Base-by-base conservation (phyloP, 2,329 filamentous ascomycete genomes). In the Lecanicillium sp. region DNA sequence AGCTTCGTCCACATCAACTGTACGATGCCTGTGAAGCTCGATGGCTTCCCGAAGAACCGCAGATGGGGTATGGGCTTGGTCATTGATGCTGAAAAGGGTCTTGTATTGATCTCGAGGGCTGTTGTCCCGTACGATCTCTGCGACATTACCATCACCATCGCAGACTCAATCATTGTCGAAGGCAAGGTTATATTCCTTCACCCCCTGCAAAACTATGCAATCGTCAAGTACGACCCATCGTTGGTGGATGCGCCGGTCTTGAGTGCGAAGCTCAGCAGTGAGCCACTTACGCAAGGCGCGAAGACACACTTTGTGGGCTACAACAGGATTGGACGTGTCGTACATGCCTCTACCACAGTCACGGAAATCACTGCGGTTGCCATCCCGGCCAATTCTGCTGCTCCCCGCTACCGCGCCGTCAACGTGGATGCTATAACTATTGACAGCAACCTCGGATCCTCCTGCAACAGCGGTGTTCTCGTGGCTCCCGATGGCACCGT, bases 261-360 rank as follows among this genome's bases (percentile, higher is more conserved):
- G 66, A 90, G 85, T 47, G 92, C 94, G 4, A 85, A 79, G 51
- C 73, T 98, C 36, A 87, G 87, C 53, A 79, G 72, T 5, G 79
- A 86, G 40, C 79, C 81, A 51, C 87, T 97, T 57, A 89, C 87
- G 37, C 92, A 97, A 65, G 92, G 92, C 27, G 87, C 89, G 35
- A 84, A 90, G 41, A 96, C 89, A 0, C 89, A 95, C 49, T 98
- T 98, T 62, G 84, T 98, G 46, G 94, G 92, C n/a, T 94, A 95
- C 68, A 98, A 98, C 57, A 82, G 94, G 49, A 97, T 96, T 48
- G 83, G 90, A 44, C 80, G 90, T 27, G 87, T 96, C 29, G 90
- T 97, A 4, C 87, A 96, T 50, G 86, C 88, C 5, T 88, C 94
- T 51, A 97, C 92, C 0, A 87, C 84, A 0, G 88, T 98, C 12